A percentile compares a stretch with the other conserved stretches of the same genome.
phyloP scores from a whole-genome alignment of 129 eudicot species.

The Artemisia argyi region DNA sequence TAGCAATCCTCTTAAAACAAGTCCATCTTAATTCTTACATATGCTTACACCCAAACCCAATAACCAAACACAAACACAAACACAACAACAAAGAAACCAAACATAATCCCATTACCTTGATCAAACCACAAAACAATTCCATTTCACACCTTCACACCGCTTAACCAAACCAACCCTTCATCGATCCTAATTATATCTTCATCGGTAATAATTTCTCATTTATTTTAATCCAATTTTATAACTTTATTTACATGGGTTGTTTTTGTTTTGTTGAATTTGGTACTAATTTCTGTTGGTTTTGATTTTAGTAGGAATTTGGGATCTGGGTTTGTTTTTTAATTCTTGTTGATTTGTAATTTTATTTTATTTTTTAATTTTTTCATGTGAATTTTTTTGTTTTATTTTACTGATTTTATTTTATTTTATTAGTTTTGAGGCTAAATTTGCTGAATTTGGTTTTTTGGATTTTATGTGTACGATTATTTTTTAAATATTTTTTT shows the following conservation, averaged over 20 bases:
- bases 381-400: neutral
- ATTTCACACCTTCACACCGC: too few relatives aligned
- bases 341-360: neutral
- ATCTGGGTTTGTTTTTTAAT: slow-evolving; percentile 14
- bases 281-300: slow-evolving; percentile 12
- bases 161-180: neutral
- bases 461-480: neutral
- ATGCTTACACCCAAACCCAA: too few relatives aligned
- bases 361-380: neutral
- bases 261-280: neutral
- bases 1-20: too few relatives aligned
- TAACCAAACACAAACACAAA: too few relatives aligned
- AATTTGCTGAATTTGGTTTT: slow-evolving; percentile 9
- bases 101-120: too few relatives aligned
- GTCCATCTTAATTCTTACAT: too few relatives aligned
- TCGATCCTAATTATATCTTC: slow-evolving; percentile 25
- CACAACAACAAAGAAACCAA: too few relatives aligned
- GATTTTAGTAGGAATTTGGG: slow-evolving; percentile 22
- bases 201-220: slow-evolving; percentile 32
- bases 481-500: neutral
- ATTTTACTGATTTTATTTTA: neutral
- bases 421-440: slow-evolving; percentile 6
- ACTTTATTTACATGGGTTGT: neutral
- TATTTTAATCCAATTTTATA: slow-evolving; percentile 9
- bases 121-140: too few relatives aligned